Evolutionary conservation across 345 rosid species (phyloP).

Genomic region (Moricandia moricandioides): DNA sequence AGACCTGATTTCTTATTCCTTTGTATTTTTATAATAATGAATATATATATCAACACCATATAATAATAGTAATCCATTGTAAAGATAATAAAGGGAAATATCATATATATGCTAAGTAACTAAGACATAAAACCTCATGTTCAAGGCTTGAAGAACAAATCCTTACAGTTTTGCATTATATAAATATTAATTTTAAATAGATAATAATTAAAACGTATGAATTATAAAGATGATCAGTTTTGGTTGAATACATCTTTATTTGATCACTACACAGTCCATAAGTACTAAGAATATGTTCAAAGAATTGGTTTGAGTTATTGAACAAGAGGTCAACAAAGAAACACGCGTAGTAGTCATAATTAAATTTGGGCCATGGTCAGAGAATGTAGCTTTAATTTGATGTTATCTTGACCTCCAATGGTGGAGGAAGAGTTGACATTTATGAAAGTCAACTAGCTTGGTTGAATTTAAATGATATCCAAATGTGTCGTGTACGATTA

Average conservation of each 20-base stretch:
- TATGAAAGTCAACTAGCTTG: conserved; percentile 25
- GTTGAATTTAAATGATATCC: conserved; percentile 17
- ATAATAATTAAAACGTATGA: not conserved
- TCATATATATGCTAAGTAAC: not conserved
- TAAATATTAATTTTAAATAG: not conserved
- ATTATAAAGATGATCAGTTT: not conserved
- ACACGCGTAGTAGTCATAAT: not conserved
- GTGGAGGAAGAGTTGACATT: conserved; percentile 36
- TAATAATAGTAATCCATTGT: not conserved
- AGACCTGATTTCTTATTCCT: too few relatives aligned
- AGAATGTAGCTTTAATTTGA: conserved; percentile 18
- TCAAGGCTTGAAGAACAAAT: not conserved
- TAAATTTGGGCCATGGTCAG: conserved; percentile 5
- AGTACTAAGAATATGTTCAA: not conserved
- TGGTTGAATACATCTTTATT: not conserved
- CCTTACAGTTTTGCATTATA: not conserved
- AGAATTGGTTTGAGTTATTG: not conserved
- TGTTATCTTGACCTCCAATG: conserved; percentile 10
- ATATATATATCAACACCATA: too few relatives aligned
- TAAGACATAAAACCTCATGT: not conserved
- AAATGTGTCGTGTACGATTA: conserved; percentile 1
- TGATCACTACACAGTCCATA: not conserved
- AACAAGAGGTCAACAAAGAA: not conserved
- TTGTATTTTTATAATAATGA: too few relatives aligned
- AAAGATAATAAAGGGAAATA: not conserved